Conservation (phyloP, 331 rosid species). For the Saraca asoca region DNA sequence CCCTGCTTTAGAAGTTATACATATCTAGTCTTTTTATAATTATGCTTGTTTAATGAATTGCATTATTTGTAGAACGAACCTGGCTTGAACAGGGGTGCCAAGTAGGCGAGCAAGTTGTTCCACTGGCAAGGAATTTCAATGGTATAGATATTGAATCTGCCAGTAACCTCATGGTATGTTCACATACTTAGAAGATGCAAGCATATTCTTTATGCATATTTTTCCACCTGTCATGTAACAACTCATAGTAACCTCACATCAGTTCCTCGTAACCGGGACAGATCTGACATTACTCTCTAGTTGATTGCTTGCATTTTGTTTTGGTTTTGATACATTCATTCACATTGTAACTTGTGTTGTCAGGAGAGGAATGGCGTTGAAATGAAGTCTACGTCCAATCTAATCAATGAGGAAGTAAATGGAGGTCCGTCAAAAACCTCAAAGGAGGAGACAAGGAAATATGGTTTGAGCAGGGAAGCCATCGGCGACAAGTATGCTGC, state of each 20-base stretch:
- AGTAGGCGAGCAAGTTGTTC: slow-evolving; percentile 84
- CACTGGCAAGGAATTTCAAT: slow-evolving; percentile 77
- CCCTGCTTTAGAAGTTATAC: too few relatives aligned
- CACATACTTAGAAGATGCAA: slow-evolving; percentile 7
- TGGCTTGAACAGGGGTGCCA: slow-evolving; percentile 87
- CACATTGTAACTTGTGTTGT: slow-evolving; percentile 26
- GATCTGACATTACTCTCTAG: neutral
- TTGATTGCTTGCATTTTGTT: neutral
- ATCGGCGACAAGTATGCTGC: slow-evolving; percentile 83
- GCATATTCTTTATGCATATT: neutral
- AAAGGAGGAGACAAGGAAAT: slow-evolving; percentile 65
- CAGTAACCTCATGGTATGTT: slow-evolving; percentile 60
- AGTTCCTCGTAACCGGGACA: neutral
- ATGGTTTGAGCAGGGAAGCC: slow-evolving; percentile 74
- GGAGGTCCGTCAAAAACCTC: slow-evolving; percentile 51
- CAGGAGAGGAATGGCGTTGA: slow-evolving; percentile 66
- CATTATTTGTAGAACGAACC: slow-evolving; percentile 62
- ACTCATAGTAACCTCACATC: neutral
- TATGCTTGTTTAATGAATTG: slow-evolving; percentile 25
- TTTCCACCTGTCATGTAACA: slow-evolving; percentile 8
- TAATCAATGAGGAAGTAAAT: slow-evolving; percentile 40
- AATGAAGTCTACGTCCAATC: slow-evolving; percentile 51
- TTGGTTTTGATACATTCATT: slow-evolving; percentile 1
- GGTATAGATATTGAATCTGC: slow-evolving; percentile 57
- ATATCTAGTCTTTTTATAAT: neutral